Evolutionary conservation across 1,139 yeast genomes (phyloP), one percentile per base, ranked within the genome.

Genomic region (Pichia sp.): DNA sequence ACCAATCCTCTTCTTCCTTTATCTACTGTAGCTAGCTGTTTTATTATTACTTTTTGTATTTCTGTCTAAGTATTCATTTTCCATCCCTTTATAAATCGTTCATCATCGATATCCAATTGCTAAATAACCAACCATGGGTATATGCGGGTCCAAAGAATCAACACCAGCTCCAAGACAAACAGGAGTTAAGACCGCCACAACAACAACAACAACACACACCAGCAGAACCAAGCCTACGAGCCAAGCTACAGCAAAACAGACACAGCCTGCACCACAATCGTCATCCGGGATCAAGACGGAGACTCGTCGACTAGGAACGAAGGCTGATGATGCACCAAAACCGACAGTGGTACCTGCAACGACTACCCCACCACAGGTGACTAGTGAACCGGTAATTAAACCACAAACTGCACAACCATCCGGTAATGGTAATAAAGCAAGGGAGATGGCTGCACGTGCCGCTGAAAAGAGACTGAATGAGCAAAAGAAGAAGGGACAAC

Each of bases 371-470:
- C n/a, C n/a, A n/a, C n/a, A n/a, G n/a, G n/a, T n/a, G n/a, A n/a
- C n/a, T n/a, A n/a, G n/a, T n/a, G n/a, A n/a, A n/a, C n/a, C n/a
- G n/a, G n/a, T n/a, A n/a, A n/a, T n/a, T n/a, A n/a, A n/a, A n/a
- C n/a, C 21, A 8, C 17, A 15, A 12, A 27, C 18, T 15, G 28
- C 28, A n/a, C 40, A 31, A 9, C 24, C 35, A n/a, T 6, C 43
- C 6, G 41, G 30, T n/a, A 43, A 39, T 8, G 19, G 21, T n/a
- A 38, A 51, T 31, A 48, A 52, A 18, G 64, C 66, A 3, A 56
- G 54, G 40, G 58, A 55, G 39, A 45, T 60, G 40, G 65, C 66
- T 4, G 67, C 67, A 9, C 51, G 51, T 35, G 67, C 67, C 7
- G 67, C 67, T 4, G 55, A 60, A 43, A 52, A 53, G 10, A 43